A percentile compares a stretch with the other conserved stretches of the same genome.
phyloP scores from a whole-genome alignment of 805 yeast genomes.

The Ogataea trehaloabstinens region DNA sequence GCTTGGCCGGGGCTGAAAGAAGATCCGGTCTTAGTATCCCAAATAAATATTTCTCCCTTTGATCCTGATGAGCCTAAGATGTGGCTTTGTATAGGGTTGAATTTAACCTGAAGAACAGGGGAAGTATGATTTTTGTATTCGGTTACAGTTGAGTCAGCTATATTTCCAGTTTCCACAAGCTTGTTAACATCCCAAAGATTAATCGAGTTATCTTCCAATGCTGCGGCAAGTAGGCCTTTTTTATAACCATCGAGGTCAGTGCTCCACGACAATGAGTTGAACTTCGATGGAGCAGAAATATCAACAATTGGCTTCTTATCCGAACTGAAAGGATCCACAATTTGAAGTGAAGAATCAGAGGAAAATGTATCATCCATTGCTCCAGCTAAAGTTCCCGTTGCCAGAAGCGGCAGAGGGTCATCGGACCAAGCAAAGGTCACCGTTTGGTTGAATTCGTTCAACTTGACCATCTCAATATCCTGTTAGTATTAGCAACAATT shows the following conservation, averaged over 20 bases:
- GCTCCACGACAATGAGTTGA: slow-evolving; percentile 86
- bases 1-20: slow-evolving; percentile 69
- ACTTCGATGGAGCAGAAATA: slow-evolving; percentile 53
- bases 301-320: slow-evolving; percentile 42
- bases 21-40: slow-evolving; percentile 76
- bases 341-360: slow-evolving; percentile 70
- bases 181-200: slow-evolving; percentile 72
- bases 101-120: slow-evolving; percentile 68
- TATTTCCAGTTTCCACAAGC: slow-evolving; percentile 41
- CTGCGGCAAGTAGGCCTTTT: slow-evolving; percentile 74
- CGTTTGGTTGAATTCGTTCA: slow-evolving; percentile 78
- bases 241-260: slow-evolving; percentile 47
- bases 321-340: slow-evolving; percentile 65
- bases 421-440: slow-evolving; percentile 97
- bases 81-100: slow-evolving; percentile 71
- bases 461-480: slow-evolving; percentile 89
- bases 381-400: slow-evolving; percentile 94
- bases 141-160: slow-evolving; percentile 46
- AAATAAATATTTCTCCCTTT: slow-evolving; percentile 83
- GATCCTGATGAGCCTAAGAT: slow-evolving; percentile 84
- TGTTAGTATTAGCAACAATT: no score
- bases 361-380: slow-evolving; percentile 88
- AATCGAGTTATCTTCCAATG: slow-evolving; percentile 77
- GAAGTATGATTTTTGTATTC: slow-evolving; percentile 61
- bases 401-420: slow-evolving; percentile 69